A percentile compares a stretch with the other conserved stretches of the same genome.
Conservation (phyloP, 305 asterid species). For the Lippia alba region DNA sequence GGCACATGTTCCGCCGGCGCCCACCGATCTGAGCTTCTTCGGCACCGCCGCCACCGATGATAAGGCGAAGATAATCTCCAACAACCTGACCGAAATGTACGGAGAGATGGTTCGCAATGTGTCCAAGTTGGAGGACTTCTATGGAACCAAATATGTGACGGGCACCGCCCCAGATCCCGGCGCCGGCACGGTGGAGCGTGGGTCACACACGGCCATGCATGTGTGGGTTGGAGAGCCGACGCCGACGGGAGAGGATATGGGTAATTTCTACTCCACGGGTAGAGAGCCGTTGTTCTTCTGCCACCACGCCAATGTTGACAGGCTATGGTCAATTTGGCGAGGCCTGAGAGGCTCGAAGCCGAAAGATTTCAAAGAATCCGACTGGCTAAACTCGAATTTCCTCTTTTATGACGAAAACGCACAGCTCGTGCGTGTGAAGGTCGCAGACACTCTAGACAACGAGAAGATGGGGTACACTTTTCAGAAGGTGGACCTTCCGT, state of each 20-base stretch:
- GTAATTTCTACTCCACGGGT: constrained; percentile 37
- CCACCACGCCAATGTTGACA: constrained; percentile 40
- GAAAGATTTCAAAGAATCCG: constrained; percentile 19
- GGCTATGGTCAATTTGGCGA: constrained; percentile 43
- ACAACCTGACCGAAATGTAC: constrained; percentile 45
- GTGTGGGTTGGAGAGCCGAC: constrained; percentile 49
- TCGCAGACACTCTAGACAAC: constrained; percentile 23
- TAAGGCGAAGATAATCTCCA: neutral
- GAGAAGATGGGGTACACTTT: constrained; percentile 33
- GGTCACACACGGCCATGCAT: constrained; percentile 52
- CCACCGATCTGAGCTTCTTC: constrained; percentile 39
- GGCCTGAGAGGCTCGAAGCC: constrained; percentile 14
- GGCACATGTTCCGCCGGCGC: constrained; percentile 43
- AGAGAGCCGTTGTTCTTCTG: constrained; percentile 39
- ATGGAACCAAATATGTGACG: constrained; percentile 47
- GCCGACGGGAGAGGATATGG: constrained; percentile 46
- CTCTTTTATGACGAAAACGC: constrained; percentile 31
- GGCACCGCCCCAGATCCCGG: constrained; percentile 30
- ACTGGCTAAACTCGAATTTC: constrained; percentile 35
- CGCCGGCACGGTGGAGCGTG: constrained; percentile 43
- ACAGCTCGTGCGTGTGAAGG: constrained; percentile 32
- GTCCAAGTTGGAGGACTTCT: constrained; percentile 36
- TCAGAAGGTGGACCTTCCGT: constrained; percentile 33
- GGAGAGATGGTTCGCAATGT: constrained; percentile 45
- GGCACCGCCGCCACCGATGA: neutral